phyloP scores from a whole-genome alignment of 1,139 yeast species.

The Taphrina betulina region DNA sequence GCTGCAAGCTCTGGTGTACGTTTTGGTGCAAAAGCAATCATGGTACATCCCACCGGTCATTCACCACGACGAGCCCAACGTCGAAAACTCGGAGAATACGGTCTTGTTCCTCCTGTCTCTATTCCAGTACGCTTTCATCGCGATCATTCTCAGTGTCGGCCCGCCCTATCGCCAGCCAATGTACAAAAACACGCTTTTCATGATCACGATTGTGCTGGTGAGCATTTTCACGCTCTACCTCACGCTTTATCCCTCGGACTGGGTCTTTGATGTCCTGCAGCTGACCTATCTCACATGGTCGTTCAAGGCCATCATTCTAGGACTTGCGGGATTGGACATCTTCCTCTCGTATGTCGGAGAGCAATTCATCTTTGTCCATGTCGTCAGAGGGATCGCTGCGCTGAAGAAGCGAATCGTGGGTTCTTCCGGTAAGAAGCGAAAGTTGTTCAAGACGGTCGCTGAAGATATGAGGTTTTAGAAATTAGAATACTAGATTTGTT shows the following conservation, averaged over 20 bases:
- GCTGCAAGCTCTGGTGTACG: slow-evolving; percentile 72
- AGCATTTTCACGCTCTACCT: slow-evolving; percentile 40
- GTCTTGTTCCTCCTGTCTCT: slow-evolving; percentile 75
- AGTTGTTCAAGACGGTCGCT: slow-evolving; percentile 44
- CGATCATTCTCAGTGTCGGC: slow-evolving; percentile 80
- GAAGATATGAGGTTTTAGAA: slow-evolving; percentile 36
- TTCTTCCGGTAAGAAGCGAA: slow-evolving; percentile 41
- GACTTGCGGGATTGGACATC: slow-evolving; percentile 55
- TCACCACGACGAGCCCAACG: slow-evolving; percentile 67
- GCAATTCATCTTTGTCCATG: slow-evolving; percentile 43
- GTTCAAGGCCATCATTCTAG: slow-evolving; percentile 56
- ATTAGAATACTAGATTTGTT: too few species aligned
- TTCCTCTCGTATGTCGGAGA: slow-evolving; percentile 53
- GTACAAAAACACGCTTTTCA: slow-evolving; percentile 65
- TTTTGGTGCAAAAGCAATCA: slow-evolving; percentile 51
- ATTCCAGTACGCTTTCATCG: slow-evolving; percentile 83
- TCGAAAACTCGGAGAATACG: slow-evolving; percentile 85
- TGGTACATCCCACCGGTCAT: slow-evolving; percentile 68
- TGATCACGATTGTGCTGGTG: slow-evolving; percentile 59
- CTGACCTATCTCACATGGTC: slow-evolving; percentile 58
- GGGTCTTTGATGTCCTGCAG: slow-evolving; percentile 46
- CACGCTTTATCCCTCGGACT: slow-evolving; percentile 36
- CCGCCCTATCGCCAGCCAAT: slow-evolving; percentile 92
- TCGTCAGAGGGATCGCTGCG: slow-evolving; percentile 44
- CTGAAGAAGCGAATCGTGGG: slow-evolving; percentile 40